phyloP scores from a whole-genome alignment of 192 early-diverging fungal genomes.

The Coemansia sp. region DNA sequence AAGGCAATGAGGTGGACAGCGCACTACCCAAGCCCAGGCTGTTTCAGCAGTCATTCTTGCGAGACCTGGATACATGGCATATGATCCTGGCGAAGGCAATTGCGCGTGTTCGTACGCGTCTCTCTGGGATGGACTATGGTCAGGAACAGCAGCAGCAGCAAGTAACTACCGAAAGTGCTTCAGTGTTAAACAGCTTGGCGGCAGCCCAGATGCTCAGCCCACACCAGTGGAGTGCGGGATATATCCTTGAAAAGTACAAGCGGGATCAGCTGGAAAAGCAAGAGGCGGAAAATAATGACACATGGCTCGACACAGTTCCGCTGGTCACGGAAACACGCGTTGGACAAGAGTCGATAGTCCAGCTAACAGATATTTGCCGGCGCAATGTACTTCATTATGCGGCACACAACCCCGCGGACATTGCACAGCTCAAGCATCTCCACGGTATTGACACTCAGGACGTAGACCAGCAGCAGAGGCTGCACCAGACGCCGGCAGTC shows the following conservation, averaged over 20 bases:
- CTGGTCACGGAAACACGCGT: slow-evolving; percentile 15
- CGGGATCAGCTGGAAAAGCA: slow-evolving; percentile 25
- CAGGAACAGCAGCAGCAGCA: slow-evolving; percentile 16
- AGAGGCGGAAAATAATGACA: slow-evolving; percentile 20
- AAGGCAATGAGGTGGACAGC: slow-evolving; percentile 6
- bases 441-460: slow-evolving; percentile 35
- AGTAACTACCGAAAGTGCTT: neutral
- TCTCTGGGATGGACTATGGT: slow-evolving; percentile 14
- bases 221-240: slow-evolving; percentile 41
- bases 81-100: slow-evolving; percentile 31
- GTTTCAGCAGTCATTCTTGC: slow-evolving; percentile 29
- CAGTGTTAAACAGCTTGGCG: neutral
- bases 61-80: slow-evolving; percentile 40
- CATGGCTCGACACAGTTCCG: slow-evolving; percentile 45
- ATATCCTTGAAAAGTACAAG: slow-evolving; percentile 39
- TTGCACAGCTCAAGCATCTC: slow-evolving; percentile 41
- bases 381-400: slow-evolving; percentile 52
- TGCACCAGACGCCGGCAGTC: slow-evolving; percentile 20
- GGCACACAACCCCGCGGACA: slow-evolving; percentile 26
- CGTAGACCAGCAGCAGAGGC: slow-evolving; percentile 12
- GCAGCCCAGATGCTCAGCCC: slow-evolving; percentile 3
- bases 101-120: slow-evolving; percentile 20
- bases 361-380: slow-evolving; percentile 28
- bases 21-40: slow-evolving; percentile 6
- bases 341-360: slow-evolving; percentile 20